Evolutionary conservation across 2,329 filamentous ascomycete species (phyloP).

Genomic region (Colletotrichum cordylinicola): DNA sequence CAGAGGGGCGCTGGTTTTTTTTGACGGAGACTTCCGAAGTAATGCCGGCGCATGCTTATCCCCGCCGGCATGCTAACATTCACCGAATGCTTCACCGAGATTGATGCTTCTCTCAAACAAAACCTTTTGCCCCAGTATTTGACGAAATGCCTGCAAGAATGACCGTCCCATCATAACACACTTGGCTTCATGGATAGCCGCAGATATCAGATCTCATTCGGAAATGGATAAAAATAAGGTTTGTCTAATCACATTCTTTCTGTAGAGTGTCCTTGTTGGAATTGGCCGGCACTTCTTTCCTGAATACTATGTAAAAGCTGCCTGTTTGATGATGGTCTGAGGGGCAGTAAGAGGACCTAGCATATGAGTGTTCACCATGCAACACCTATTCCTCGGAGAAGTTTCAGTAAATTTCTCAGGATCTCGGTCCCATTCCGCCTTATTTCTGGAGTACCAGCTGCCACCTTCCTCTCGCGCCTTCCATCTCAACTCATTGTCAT

Average conservation of each 20-base stretch:
- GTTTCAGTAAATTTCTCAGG: no score
- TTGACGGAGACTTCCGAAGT: background rate
- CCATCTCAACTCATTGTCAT: background rate
- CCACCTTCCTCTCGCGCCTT: background rate
- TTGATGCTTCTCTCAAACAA: background rate
- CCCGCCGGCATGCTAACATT: background rate
- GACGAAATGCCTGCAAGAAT: background rate
- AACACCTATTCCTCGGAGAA: background rate
- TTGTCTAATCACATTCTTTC: background rate
- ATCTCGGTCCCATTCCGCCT: background rate
- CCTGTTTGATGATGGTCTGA: no score
- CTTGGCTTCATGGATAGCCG: background rate
- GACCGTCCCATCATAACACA: background rate
- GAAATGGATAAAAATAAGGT: conserved; percentile 21
- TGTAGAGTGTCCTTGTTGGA: background rate
- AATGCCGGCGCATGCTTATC: background rate
- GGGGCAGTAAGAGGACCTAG: no score
- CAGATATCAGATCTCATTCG: background rate
- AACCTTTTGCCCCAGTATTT: background rate
- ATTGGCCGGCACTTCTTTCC: background rate
- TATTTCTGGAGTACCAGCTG: background rate
- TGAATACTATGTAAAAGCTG: background rate
- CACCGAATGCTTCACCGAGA: conserved; percentile 16
- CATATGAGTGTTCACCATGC: background rate
- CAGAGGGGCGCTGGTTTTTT: background rate